Evolutionary conservation across 768 basidiomycete genomes (phyloP).

Genomic region (Tephrocybe sp.): DNA sequence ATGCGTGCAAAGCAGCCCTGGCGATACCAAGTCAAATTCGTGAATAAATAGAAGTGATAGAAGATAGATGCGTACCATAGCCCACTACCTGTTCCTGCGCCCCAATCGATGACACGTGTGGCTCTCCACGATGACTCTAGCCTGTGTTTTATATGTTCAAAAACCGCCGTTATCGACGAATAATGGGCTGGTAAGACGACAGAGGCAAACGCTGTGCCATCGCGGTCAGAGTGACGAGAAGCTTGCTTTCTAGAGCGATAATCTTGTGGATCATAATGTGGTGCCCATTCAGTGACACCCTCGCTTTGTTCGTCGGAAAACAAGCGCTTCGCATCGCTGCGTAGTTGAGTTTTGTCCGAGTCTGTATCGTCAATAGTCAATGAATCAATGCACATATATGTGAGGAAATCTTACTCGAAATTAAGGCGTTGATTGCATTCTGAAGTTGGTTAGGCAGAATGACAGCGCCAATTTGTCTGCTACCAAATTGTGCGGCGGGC

Average conservation of each 20-base stretch:
- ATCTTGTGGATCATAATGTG: constrained; percentile 44
- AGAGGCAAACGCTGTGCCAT: constrained; percentile 83
- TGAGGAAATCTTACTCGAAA: constrained; percentile 48
- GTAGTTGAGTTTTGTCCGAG: constrained; percentile 61
- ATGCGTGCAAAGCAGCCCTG: constrained; percentile 69
- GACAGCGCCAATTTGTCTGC: constrained; percentile 67
- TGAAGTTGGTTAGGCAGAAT: constrained; percentile 72
- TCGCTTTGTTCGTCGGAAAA: constrained; percentile 44
- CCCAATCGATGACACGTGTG: constrained; percentile 77
- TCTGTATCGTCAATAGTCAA: constrained; percentile 33
- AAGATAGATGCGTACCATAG: constrained; percentile 57
- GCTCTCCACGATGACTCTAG: constrained; percentile 61
- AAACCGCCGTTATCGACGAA: constrained; percentile 72
- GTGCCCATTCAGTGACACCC: constrained; percentile 43
- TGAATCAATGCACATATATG: constrained; percentile 7
- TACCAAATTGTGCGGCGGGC: constrained; percentile 80
- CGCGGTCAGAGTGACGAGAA: constrained; percentile 57
- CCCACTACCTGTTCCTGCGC: constrained; percentile 77
- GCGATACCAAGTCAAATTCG: neutral
- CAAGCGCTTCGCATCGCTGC: constrained; percentile 69
- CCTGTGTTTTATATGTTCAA: constrained; percentile 62
- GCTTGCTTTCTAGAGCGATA: constrained; percentile 63
- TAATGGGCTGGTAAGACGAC: constrained; percentile 87
- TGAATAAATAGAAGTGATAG: neutral
- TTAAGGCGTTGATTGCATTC: constrained; percentile 59